Evolutionary conservation across 495 filamentous ascomycete species (phyloP), one percentile per base, ranked within the genome.

Genomic region (Astrothelium macrocarpum): DNA sequence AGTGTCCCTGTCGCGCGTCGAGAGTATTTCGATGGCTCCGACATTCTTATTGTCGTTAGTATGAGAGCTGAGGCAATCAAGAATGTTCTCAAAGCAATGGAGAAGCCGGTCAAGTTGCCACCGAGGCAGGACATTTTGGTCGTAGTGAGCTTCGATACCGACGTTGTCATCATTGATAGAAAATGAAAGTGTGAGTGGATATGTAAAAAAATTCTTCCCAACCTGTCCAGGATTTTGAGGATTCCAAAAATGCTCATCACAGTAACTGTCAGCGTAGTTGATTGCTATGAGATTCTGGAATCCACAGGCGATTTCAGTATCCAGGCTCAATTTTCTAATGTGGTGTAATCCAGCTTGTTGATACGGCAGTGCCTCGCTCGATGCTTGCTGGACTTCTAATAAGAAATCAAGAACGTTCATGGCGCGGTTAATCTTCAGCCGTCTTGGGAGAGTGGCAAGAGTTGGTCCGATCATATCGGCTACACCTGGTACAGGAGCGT

Each of bases 261-360:
- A 64, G 53, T 77, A 56, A 45, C 71, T 60, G 58, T 71, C 61
- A 43, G 65, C 70, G 32, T 71, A 42, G 23, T 64, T 43, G 43
- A 88, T 79, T 12, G 81, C 81, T 11, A 87, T 72, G 2, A 85
- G 73, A 59, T 78, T 87, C 18, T 81, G 78, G 58, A 87, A 80
- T 59, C 87, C 85, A 64, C 85, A 88, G n/a, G 87, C 86, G 64
- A 82, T 75, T 43, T 81, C 76, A 9, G 87, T 82, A 65, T 90
- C 86, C 0, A 74, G 70, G 68, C 81, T 85, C 36, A 89, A 74
- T 32, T 78, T 78, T 60, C 81, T 77, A 64, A 91, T 91, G 62
- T 87, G 79, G 71, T 89, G 86, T 70, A 91, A 76, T 3, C 88
- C 87, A 69, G 82, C 78, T 58, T 89, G 85, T 71, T 91, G 82